Evolutionary conservation across 768 basidiomycete genomes (phyloP).

Genomic region (Crassisporium funariophilum): DNA sequence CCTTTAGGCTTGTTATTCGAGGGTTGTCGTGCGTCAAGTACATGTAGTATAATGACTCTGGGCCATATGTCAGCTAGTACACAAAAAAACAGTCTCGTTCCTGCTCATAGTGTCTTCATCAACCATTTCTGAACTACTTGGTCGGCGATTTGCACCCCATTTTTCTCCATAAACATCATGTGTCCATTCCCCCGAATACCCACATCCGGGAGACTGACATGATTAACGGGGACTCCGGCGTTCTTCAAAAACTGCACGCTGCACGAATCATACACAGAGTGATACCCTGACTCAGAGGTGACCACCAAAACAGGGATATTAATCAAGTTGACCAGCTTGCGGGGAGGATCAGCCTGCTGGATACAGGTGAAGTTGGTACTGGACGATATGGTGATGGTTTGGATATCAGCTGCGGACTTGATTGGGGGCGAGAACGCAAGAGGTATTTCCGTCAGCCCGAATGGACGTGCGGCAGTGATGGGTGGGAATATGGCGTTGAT

Average conservation of each 20-base stretch:
- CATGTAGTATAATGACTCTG: too few relatives aligned
- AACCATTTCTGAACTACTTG: conserved; percentile 43
- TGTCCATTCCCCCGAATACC: conserved; percentile 57
- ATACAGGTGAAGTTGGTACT: conserved; percentile 39
- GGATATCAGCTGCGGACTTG: conserved; percentile 38
- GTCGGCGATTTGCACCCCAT: conserved; percentile 44
- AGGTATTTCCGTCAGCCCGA: conserved; percentile 51
- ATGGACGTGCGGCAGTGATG: conserved; percentile 40
- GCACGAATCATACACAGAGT: conserved; percentile 49
- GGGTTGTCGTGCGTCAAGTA: too few relatives aligned
- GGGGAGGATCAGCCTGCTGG: conserved; percentile 44
- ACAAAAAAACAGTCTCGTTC: too few relatives aligned
- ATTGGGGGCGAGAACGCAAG: conserved; percentile 45
- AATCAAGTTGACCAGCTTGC: conserved; percentile 42
- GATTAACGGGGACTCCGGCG: conserved; percentile 47
- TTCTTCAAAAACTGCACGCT: conserved; percentile 44
- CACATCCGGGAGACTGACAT: conserved; percentile 39
- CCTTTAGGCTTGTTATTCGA: too few relatives aligned
- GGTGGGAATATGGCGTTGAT: conserved; percentile 40
- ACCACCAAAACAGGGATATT: conserved; percentile 48
- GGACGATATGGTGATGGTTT: conserved; percentile 26
- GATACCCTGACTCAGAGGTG: conserved; percentile 53
- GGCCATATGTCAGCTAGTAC: too few relatives aligned
- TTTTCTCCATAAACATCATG: conserved; percentile 60
- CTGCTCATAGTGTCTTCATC: conserved; percentile 3